Conservation (phyloP, 192 early-diverging fungal species). For the Chytriomyces hyalinus region DNA sequence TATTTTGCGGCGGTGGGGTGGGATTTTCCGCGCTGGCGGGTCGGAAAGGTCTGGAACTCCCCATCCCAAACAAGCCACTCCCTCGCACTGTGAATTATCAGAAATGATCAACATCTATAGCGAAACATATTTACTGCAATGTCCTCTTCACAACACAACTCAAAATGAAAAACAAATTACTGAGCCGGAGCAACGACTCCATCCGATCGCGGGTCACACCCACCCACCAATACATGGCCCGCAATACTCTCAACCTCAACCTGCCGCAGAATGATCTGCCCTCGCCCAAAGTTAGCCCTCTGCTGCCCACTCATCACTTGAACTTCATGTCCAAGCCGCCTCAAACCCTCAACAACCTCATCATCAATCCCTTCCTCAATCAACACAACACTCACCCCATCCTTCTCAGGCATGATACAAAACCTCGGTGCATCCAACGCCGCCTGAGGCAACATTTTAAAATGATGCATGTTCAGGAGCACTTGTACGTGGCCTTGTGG, state of each 20-base stretch:
- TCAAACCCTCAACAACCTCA: constrained; percentile 52
- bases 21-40: too few relatives aligned
- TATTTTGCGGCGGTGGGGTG: too few relatives aligned
- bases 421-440: constrained; percentile 75
- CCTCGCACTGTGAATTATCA: too few relatives aligned
- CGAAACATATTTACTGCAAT: too few relatives aligned
- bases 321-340: constrained; percentile 64
- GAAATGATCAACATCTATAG: too few relatives aligned
- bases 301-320: constrained; percentile 47
- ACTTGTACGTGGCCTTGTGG: constrained; percentile 87
- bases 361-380: constrained; percentile 68
- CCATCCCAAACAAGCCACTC: too few relatives aligned
- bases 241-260: constrained; percentile 20
- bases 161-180: not conserved
- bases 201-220: constrained; percentile 42
- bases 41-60: too few relatives aligned
- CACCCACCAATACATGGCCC: constrained; percentile 33
- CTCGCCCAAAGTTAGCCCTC: constrained; percentile 71
- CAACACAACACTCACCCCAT: constrained; percentile 46
- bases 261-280: constrained; percentile 67
- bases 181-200: constrained; percentile 29
- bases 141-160: too few relatives aligned
- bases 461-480: constrained; percentile 68
- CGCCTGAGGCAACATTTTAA: constrained; percentile 63
- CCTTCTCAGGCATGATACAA: constrained; percentile 55